These are phyloP conservation scores for Tricholoma furcatifolium DNA, from an alignment of 768 basidiomycete species.

Conservation along the genomic window DNA sequence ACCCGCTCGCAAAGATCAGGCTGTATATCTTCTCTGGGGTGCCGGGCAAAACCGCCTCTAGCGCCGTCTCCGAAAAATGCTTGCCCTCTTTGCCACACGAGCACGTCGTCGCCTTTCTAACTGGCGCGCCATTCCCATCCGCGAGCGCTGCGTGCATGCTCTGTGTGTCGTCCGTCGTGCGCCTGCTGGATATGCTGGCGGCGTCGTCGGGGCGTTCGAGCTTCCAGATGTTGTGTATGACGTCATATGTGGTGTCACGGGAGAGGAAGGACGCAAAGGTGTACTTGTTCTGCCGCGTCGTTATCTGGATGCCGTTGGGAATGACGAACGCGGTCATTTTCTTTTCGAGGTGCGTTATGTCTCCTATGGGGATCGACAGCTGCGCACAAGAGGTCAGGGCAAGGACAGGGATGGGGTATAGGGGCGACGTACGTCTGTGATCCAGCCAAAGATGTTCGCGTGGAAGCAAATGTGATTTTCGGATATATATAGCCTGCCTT, in stretches of 20 bases:
- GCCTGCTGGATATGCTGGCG: slow-evolving; percentile 33
- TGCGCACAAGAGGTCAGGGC: slow-evolving; percentile 30
- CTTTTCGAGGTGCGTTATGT: slow-evolving; percentile 87
- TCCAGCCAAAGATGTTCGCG: slow-evolving; percentile 99
- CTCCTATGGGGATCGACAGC: slow-evolving; percentile 86
- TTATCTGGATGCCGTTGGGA: slow-evolving; percentile 91
- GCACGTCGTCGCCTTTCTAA: slow-evolving; percentile 66
- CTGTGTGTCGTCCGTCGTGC: slow-evolving; percentile 32
- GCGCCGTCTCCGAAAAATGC: slow-evolving; percentile 71
- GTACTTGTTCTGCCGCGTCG: slow-evolving; percentile 82
- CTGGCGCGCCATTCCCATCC: slow-evolving; percentile 13
- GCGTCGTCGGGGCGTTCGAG: slow-evolving; percentile 74
- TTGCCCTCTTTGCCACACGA: slow-evolving; percentile 66
- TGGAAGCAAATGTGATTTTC: slow-evolving; percentile 99
- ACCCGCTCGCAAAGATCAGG: slow-evolving; percentile 93
- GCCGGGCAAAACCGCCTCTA: slow-evolving; percentile 82
- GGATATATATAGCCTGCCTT: slow-evolving; percentile 94
- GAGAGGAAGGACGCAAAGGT: slow-evolving; percentile 96
- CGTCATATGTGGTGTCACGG: slow-evolving; percentile 93
- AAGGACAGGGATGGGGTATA: not conserved
- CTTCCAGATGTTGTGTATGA: slow-evolving; percentile 95
- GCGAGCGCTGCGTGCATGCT: slow-evolving; percentile 17
- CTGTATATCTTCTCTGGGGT: slow-evolving; percentile 96
- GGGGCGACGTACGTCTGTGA: slow-evolving; percentile 76
- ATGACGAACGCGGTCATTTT: slow-evolving; percentile 98